A percentile compares a stretch with the other conserved stretches of the same genome.
These are phyloP conservation scores for Fusarium dimerum DNA, from an alignment of 2,329 filamentous ascomycete species.

Conservation along the genomic window DNA sequence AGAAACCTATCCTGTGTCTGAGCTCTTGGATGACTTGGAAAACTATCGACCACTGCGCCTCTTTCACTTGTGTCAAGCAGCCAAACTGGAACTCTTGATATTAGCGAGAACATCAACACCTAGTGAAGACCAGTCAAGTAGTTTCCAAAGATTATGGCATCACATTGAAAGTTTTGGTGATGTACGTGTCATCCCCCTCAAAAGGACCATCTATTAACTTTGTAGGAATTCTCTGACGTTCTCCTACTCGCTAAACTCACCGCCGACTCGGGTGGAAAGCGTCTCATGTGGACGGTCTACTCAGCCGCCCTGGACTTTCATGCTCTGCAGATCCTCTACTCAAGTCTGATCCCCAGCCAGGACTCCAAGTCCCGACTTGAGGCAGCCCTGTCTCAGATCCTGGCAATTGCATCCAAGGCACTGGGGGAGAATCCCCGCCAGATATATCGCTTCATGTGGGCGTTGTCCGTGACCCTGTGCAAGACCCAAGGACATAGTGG, in stretches of 20 bases:
- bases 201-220: background rate
- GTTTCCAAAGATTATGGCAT: slow-evolving; percentile 8
- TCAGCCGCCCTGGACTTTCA: slow-evolving; percentile 20
- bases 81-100: slow-evolving; percentile 19
- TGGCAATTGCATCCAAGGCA: slow-evolving; percentile 19
- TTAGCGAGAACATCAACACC: slow-evolving; percentile 6
- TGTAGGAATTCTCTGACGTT: slow-evolving; percentile 23
- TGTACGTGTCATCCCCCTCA: background rate
- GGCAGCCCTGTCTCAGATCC: slow-evolving; percentile 5
- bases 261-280: slow-evolving; percentile 12
- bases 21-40: slow-evolving; percentile 22
- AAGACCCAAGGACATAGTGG: slow-evolving; percentile 3
- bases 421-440: slow-evolving; percentile 17
- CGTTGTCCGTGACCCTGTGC: slow-evolving; percentile 18
- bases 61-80: slow-evolving; percentile 19
- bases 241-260: slow-evolving; percentile 7
- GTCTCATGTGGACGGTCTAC: slow-evolving; percentile 26
- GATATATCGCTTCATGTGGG: slow-evolving; percentile 26
- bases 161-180: slow-evolving; percentile 20
- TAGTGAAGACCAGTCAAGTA: background rate
- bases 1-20: slow-evolving; percentile 16
- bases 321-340: slow-evolving; percentile 15
- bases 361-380: background rate
- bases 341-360: background rate
- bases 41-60: slow-evolving; percentile 22